These are phyloP conservation scores for Ceratobasidium sp. DNA, from an alignment of 1,284 basidiomycete species.

Conservation along the genomic window DNA sequence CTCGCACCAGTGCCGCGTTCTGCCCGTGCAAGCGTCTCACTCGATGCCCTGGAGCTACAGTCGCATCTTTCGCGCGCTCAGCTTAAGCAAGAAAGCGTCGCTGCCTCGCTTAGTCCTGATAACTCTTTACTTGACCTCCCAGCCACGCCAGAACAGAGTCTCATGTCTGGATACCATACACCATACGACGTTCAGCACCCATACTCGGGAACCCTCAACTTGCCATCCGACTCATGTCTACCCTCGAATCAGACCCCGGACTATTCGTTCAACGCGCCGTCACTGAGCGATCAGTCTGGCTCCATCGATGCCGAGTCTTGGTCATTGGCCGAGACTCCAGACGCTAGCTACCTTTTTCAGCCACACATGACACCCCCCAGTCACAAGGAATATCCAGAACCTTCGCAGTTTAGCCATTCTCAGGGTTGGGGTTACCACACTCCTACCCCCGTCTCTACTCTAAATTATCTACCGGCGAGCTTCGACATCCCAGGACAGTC, in stretches of 20 bases:
- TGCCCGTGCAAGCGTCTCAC: slow-evolving; percentile 25
- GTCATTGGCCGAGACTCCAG: slow-evolving; percentile 30
- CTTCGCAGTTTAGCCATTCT: slow-evolving; percentile 23
- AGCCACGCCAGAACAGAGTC: slow-evolving; percentile 16
- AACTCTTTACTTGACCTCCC: slow-evolving; percentile 23
- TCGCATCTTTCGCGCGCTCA: slow-evolving; percentile 13
- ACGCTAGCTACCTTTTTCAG: slow-evolving; percentile 6
- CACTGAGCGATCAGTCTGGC: slow-evolving; percentile 20
- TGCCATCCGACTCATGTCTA: not conserved
- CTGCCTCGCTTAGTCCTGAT: slow-evolving; percentile 23
- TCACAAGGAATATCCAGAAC: slow-evolving; percentile 23
- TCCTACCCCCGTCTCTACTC: slow-evolving; percentile 19
- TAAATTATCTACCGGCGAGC: slow-evolving; percentile 33
- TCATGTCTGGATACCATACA: slow-evolving; percentile 35
- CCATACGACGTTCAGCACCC: slow-evolving; percentile 4
- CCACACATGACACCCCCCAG: slow-evolving; percentile 7
- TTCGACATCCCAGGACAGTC: slow-evolving; percentile 5
- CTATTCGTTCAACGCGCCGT: slow-evolving; percentile 1
- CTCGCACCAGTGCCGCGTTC: slow-evolving; percentile 41
- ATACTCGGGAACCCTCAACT: slow-evolving; percentile 26
- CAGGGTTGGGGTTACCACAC: slow-evolving; percentile 43
- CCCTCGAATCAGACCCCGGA: not conserved
- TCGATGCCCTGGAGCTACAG: slow-evolving; percentile 38
- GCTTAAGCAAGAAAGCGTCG: slow-evolving; percentile 9
- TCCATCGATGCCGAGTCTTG: slow-evolving; percentile 30